These are phyloP conservation scores for Malus fusca DNA, from an alignment of 306 rosid genomes.

Conservation along the genomic window DNA sequence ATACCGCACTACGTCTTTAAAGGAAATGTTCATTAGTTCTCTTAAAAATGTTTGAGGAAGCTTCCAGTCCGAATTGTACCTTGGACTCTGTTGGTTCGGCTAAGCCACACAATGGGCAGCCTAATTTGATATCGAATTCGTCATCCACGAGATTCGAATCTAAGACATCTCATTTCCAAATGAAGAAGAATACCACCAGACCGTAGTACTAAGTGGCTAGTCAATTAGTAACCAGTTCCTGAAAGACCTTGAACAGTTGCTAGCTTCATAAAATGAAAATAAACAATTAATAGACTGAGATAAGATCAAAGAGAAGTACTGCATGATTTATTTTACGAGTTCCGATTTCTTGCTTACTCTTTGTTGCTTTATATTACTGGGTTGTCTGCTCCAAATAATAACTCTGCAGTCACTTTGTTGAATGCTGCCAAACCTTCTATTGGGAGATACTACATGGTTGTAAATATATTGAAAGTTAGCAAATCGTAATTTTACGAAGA, in stretches of 20 bases:
- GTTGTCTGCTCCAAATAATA: constrained; percentile 83
- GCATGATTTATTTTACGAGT: background rate
- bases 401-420: constrained; percentile 84
- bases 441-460: constrained; percentile 67
- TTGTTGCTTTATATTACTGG: constrained; percentile 70
- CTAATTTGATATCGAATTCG: no score
- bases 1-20: no score
- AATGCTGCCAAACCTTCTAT: constrained; percentile 98
- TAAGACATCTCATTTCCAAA: no score
- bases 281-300: background rate
- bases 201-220: no score
- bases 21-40: no score
- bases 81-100: no score
- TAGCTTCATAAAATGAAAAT: constrained; percentile 41
- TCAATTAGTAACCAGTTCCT: constrained; percentile 61
- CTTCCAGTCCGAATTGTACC: no score
- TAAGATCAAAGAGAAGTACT: background rate
- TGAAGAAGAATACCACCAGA: no score
- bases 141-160: no score
- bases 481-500: no score
- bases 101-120: no score
- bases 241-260: constrained; percentile 98
- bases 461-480: constrained; percentile 1
- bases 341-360: constrained; percentile 33
- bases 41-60: no score